These are phyloP conservation scores for Leptographium lundbergii DNA, from an alignment of 2,329 filamentous ascomycete species.

Conservation along the genomic window DNA sequence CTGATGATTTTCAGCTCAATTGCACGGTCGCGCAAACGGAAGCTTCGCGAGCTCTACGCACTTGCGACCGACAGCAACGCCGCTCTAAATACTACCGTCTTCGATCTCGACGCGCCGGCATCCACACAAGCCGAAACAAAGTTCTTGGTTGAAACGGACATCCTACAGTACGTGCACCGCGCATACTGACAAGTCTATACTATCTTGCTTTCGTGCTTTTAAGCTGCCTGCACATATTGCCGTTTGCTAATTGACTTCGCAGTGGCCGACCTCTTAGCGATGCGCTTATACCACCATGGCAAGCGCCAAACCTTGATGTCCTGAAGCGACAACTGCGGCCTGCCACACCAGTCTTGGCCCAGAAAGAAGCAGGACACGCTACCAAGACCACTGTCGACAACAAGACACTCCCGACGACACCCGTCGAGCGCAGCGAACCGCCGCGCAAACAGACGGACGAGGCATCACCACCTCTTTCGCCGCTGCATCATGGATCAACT, in stretches of 20 bases:
- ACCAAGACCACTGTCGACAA: conserved; percentile 2
- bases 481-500: background rate
- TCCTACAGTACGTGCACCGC: conserved; percentile 41
- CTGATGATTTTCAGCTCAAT: conserved; percentile 47
- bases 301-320: conserved; percentile 29
- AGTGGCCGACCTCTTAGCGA: conserved; percentile 39
- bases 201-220: background rate
- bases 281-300: conserved; percentile 37
- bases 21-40: conserved; percentile 77
- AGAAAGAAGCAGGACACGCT: conserved; percentile 4
- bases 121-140: conserved; percentile 38
- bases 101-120: conserved; percentile 42
- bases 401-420: background rate
- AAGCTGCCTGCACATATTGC: background rate
- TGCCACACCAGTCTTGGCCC: conserved; percentile 15
- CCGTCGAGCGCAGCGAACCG: background rate
- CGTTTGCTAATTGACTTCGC: conserved; percentile 12
- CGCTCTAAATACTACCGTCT: conserved; percentile 45
- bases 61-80: conserved; percentile 59
- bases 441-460: background rate
- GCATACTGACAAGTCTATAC: conserved; percentile 8
- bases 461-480: background rate
- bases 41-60: conserved; percentile 75
- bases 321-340: conserved; percentile 23
- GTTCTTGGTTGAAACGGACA: conserved; percentile 44